These are phyloP conservation scores for Beauveria medogensis DNA, from an alignment of 2,329 filamentous ascomycete species.

Conservation along the genomic window DNA sequence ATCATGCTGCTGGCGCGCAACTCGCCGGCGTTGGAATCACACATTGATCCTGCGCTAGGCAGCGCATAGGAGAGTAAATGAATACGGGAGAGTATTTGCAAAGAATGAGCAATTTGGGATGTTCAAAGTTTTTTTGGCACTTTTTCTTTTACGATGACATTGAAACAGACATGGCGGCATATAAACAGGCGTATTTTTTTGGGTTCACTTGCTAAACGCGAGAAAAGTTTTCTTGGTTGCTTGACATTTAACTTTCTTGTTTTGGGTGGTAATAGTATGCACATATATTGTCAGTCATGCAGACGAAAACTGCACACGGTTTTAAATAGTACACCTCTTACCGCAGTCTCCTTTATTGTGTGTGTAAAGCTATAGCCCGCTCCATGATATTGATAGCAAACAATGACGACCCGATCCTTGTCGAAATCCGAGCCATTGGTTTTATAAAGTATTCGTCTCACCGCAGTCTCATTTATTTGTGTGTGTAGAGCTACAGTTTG, in stretches of 20 bases:
- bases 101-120: not conserved
- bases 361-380: not conserved
- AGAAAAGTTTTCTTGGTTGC: not conserved
- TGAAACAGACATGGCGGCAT: too few relatives aligned
- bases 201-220: not conserved
- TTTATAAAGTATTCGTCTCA: too few relatives aligned
- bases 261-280: not conserved
- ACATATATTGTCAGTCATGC: not conserved
- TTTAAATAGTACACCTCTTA: too few relatives aligned
- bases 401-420: not conserved
- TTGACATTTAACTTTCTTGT: not conserved
- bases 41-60: constrained; percentile 26
- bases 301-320: not conserved
- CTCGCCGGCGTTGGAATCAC: constrained; percentile 16
- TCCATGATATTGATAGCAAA: not conserved
- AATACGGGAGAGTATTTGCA: too few relatives aligned
- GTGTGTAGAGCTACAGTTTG: not conserved
- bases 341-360: not conserved
- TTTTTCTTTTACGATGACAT: too few relatives aligned
- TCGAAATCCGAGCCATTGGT: not conserved
- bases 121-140: too few relatives aligned
- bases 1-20: constrained; percentile 32
- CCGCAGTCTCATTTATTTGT: not conserved
- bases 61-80: not conserved
- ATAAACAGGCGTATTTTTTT: too few relatives aligned